phyloP scores from a whole-genome alignment of 108 stramenopile genomes.

The Nannochloropsis salina region DNA sequence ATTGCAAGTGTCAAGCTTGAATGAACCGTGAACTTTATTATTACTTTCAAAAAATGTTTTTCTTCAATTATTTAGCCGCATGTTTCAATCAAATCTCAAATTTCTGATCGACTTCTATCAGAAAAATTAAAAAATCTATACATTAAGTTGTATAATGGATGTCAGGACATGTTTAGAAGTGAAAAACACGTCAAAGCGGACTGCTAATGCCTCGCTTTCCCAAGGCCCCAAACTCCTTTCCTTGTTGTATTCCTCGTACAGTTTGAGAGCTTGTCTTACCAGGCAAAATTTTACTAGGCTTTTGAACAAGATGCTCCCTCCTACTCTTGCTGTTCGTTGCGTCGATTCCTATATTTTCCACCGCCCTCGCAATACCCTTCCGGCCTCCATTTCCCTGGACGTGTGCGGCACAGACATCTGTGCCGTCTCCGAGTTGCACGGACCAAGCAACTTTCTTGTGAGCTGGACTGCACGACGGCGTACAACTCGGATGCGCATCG shows the following conservation, averaged over 20 bases:
- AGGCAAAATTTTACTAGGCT: neutral
- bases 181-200: neutral
- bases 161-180: no score
- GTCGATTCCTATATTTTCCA: neutral
- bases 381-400: neutral
- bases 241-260: neutral
- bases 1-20: no score
- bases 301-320: neutral
- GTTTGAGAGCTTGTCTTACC: neutral
- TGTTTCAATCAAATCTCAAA: no score
- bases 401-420: neutral
- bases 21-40: no score
- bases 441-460: neutral
- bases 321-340: neutral
- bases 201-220: constrained; percentile 17
- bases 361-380: neutral
- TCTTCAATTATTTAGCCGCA: no score
- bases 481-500: neutral
- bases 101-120: no score
- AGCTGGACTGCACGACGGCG: neutral
- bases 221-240: neutral
- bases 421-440: neutral
- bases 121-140: no score
- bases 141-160: no score
- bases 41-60: no score